Base-by-base conservation (phyloP, 2,329 filamentous ascomycete genomes). In the Pseudogymnoascus sp. region DNA sequence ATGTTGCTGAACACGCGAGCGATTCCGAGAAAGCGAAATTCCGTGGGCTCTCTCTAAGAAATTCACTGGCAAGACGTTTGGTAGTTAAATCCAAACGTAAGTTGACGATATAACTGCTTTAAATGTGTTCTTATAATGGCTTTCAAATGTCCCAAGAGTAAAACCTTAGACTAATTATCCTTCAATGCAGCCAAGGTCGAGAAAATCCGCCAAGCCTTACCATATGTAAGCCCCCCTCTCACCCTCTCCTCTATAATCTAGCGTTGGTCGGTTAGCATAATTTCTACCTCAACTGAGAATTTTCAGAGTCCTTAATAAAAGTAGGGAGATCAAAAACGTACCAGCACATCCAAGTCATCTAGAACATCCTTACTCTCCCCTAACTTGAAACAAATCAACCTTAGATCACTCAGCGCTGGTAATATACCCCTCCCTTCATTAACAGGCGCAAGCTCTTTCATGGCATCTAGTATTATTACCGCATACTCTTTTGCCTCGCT, bases 1-100 rank as follows among this genome's bases (percentile, higher is more conserved):
- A 62, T 18, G 26, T 47, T 14, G 60, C 31, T 11, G n/a, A 59
- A 16, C 12, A 51, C 6, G 31, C 16, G 23, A 26, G 63, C 4
- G 47, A 63, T 40, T 5, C 60, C 12, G 40, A 62, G 16, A 37
- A 21, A 18, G 59, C 59, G 7, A 21, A 14, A 42, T 14, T 14
- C n/a, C 65, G 18, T 66, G 65, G 65, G 23, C 7, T 12, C 23
- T 65, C 39, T 39, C 42, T 5, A 54, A 66, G 37, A 62, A 64
- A 39, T 26, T 65, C 40, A 64, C 62, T 18, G 65, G 65, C 21
- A 42, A 62, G 31, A 39, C 54, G 23, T 65, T 65, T 51, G 45
- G 45, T 45, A 51, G 45, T n/a, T 11, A 14, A n/a, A 14, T 4
- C 8, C 7, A 42, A 42, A 42, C 37, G 14, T 4, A 39, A 39